Evolutionary conservation across 352 stramenopile species (phyloP), one percentile per base, ranked within the genome.

Genomic region (Globisporangium cylindrosporum): DNA sequence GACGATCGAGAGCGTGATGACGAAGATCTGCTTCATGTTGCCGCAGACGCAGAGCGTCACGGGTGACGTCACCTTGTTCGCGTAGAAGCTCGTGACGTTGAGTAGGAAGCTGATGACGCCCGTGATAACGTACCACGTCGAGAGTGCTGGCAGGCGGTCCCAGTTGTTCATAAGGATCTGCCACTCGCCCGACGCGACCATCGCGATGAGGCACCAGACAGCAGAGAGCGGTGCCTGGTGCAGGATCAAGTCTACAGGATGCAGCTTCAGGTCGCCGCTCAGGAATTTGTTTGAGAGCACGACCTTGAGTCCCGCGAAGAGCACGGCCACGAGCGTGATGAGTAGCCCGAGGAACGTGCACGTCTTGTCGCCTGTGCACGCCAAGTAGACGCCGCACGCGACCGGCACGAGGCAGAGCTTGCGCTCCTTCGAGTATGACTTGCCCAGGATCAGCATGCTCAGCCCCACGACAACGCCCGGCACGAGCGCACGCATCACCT

Each of bases 31-130:
- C 78, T 99, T 98, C 66, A 98, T 88, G 79, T 98, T 98, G 63
- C 87, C 92, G 62, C 93, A 94, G 49, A 98, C 97, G 62, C 85
- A 97, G 18, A 98, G 74, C 66, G 94, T 98, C 63, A 98, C 80
- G n/a, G 95, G 88, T 25, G 90, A 98, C 36, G 95, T 98, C 38
- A 98, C 81, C 66, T 98, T 98, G 78, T 98, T 98, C 49, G 95
- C 91, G 73, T 97, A 93, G 67, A 98, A 96, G 67, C 90, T 98
- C 59, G 82, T 97, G 67, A 98, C 85, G 73, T 98, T 98, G 32
- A 98, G 86, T 64, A 96, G 81, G 69, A 98, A 98, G 56, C 87
- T 97, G 46, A 95, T 82, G 25, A 97, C 70, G 46, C 93, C 94
- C 51, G 89, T 97, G 56, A 97, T 55, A n/a, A 95, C 46, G 72